Percentiles rank a stretch among this genome's conserved stretches.
These are phyloP conservation scores for Macrocystidia cucumis DNA, from an alignment of 1,284 basidiomycete species.

Conservation along the genomic window DNA sequence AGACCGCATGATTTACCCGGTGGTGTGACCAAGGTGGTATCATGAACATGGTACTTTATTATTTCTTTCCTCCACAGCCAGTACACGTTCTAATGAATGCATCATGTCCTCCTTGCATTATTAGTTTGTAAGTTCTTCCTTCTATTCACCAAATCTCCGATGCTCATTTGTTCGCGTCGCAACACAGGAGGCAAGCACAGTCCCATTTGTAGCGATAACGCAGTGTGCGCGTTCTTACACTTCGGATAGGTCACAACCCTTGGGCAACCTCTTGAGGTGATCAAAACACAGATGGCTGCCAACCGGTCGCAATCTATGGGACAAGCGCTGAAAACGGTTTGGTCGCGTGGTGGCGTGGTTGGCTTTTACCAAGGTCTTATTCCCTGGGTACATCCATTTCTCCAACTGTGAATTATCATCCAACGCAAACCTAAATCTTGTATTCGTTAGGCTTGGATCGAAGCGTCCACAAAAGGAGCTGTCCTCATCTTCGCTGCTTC, in stretches of 20 bases:
- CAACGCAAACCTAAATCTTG: constrained; percentile 3
- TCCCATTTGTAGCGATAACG: constrained; percentile 2
- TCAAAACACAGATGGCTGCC: constrained; percentile 99
- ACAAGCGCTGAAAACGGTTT: constrained; percentile 82
- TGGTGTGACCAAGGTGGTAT: constrained; percentile 85
- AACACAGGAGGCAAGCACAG: constrained; percentile 32
- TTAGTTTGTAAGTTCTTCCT: constrained; percentile 49
- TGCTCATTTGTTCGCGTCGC: constrained; percentile 11
- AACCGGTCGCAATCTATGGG: constrained; percentile 88
- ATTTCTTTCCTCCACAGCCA: constrained; percentile 6
- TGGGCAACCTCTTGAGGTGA: constrained; percentile 95
- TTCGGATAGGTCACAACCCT: constrained; percentile 81
- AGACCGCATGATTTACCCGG: too few relatives aligned
- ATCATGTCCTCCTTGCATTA: constrained; percentile 10
- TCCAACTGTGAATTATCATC: too few relatives aligned
- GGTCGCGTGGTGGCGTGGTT: constrained; percentile 82
- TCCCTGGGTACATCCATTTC: constrained; percentile 72
- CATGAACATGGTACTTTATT: constrained; percentile 82
- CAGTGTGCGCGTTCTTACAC: constrained; percentile 2
- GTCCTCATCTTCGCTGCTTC: constrained; percentile 95
- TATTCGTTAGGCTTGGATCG: constrained; percentile 86
- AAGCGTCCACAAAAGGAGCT: constrained; percentile 97
- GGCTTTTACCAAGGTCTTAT: constrained; percentile 99
- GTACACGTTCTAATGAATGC: constrained; percentile 9
- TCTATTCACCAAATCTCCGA: constrained; percentile 5